phyloP scores from a whole-genome alignment of 2,329 filamentous ascomycete genomes.

The Kalaharituber pfeilii region DNA sequence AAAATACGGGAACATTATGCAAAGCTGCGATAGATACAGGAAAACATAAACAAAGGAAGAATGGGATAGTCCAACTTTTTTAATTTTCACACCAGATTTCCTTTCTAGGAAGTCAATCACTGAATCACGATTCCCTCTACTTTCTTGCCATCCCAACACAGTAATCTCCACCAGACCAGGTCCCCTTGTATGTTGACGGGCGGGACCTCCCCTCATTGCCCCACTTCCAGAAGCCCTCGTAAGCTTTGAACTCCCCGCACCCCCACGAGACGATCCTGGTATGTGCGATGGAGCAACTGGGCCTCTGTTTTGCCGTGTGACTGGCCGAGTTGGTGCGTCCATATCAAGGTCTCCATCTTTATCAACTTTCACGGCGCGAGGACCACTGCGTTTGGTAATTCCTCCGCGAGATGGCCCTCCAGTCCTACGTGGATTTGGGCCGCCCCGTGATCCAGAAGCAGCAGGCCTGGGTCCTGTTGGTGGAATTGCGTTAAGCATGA shows the following conservation, averaged over 20 bases:
- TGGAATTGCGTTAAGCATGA: not conserved
- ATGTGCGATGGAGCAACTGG: not conserved
- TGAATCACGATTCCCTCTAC: slow-evolving; percentile 18
- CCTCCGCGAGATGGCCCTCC: slow-evolving; percentile 29
- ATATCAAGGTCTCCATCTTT: slow-evolving; percentile 46
- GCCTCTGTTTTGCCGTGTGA: not conserved
- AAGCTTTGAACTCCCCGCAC: slow-evolving; percentile 23
- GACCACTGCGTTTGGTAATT: slow-evolving; percentile 33
- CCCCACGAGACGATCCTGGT: not conserved
- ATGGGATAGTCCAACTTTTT: slow-evolving; percentile 51
- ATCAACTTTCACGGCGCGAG: slow-evolving; percentile 32
- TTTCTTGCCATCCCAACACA: slow-evolving; percentile 22
- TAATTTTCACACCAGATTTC: slow-evolving; percentile 40
- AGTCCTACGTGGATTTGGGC: not conserved
- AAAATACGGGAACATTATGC: slow-evolving; percentile 29
- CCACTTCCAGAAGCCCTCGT: slow-evolving; percentile 4
- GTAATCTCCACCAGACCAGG: slow-evolving; percentile 25
- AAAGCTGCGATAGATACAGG: slow-evolving; percentile 4
- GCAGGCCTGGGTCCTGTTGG: not conserved
- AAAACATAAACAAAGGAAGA: slow-evolving; percentile 26
- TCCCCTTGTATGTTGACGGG: slow-evolving; percentile 24
- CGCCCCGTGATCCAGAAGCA: not conserved
- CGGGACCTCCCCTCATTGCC: slow-evolving; percentile 10
- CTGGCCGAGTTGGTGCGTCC: slow-evolving; percentile 28
- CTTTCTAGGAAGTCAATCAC: slow-evolving; percentile 21